Base-by-base conservation (phyloP, 2,329 filamentous ascomycete species). In the Pseudogymnoascus sp. region DNA sequence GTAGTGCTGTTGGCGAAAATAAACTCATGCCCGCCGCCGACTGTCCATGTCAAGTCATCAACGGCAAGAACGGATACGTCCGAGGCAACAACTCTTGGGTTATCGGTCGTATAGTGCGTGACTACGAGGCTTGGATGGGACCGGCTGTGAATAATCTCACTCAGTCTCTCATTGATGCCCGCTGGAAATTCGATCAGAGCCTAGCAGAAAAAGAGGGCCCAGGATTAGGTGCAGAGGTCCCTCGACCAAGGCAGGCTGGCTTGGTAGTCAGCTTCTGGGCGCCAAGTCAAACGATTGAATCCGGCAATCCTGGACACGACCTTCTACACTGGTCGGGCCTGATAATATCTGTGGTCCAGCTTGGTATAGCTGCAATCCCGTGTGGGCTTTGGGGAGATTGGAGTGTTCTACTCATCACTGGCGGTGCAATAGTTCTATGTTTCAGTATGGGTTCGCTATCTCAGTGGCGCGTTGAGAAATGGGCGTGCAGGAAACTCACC, bases 401-500 rank as follows among this genome's bases (percentile, higher is more conserved):
- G 66, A 33, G 65, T 6, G 73, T 78, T 4, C 65, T 80, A 4
- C 61, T 78, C 20, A 69, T 78, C 30, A 77, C 76, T 0, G 69
- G 62, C 0, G 63, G 50, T 4, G 78, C 76, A 1, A 79, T 67
- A 8, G 2, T 72, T 1, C 68, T 81, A 3, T 70, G 74, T 1
- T 64, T 74, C 6, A 59, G 66, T 1, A 71, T 71, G 0, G 75
- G 75, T 0, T 63, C 68, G 2, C 65, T 80, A 4, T 68, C 71
- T 4, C 77, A 79, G 64, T 79, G 77, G 77, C 67, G 64, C 18
- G 65, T 63, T 8, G 78, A 80, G 66, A 80, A 79, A 64, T 77
- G 74, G 71, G 70, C 74, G 0, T 76, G 73, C 64, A 70, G 74
- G 14, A 63, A 5, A 64, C 66, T n/a, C 65, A 67, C 14, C 70